Percentiles rank a stretch among this genome's conserved stretches.
These are phyloP conservation scores for Teunomyces panamensis DNA, from an alignment of 805 yeast genomes.

Conservation along the genomic window DNA sequence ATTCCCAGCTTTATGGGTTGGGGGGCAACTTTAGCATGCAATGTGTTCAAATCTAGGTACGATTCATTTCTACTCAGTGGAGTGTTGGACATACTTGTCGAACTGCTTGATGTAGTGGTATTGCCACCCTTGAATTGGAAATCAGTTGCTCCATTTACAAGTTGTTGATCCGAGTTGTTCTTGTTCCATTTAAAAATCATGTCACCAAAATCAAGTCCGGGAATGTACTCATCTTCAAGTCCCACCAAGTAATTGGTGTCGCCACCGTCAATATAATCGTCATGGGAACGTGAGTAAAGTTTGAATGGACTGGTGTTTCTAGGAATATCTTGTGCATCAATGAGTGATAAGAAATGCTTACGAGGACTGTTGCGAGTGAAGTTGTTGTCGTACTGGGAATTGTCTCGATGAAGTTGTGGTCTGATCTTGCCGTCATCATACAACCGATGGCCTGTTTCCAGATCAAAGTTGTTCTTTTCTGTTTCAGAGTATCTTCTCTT, in stretches of 20 bases:
- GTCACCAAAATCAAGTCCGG: constrained; percentile 60
- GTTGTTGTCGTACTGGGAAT: constrained; percentile 7
- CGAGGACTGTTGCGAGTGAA: constrained; percentile 11
- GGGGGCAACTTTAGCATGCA: constrained; percentile 45
- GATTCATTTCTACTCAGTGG: constrained; percentile 34
- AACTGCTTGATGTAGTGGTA: background rate
- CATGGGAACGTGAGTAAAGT: constrained; percentile 34
- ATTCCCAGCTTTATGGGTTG: constrained; percentile 31
- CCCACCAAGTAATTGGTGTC: constrained; percentile 36
- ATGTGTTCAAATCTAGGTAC: constrained; percentile 37
- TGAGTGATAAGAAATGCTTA: background rate
- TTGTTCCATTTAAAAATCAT: constrained; percentile 47
- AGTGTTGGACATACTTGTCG: constrained; percentile 20
- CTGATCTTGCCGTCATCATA: constrained; percentile 53
- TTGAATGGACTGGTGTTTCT: constrained; percentile 10
- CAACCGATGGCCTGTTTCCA: constrained; percentile 50
- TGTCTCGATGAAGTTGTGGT: constrained; percentile 24
- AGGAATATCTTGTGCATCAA: background rate
- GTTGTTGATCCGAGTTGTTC: constrained; percentile 16
- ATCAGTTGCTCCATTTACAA: background rate
- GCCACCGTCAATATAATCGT: constrained; percentile 12
- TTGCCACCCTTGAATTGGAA: background rate
- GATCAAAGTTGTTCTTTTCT: constrained; percentile 59
- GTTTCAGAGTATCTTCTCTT: constrained; percentile 62
- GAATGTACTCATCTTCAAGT: constrained; percentile 74